A percentile compares a stretch with the other conserved stretches of the same genome.
These are phyloP conservation scores for Dipteronia dyeriana DNA, from an alignment of 345 rosid genomes.

Conservation along the genomic window DNA sequence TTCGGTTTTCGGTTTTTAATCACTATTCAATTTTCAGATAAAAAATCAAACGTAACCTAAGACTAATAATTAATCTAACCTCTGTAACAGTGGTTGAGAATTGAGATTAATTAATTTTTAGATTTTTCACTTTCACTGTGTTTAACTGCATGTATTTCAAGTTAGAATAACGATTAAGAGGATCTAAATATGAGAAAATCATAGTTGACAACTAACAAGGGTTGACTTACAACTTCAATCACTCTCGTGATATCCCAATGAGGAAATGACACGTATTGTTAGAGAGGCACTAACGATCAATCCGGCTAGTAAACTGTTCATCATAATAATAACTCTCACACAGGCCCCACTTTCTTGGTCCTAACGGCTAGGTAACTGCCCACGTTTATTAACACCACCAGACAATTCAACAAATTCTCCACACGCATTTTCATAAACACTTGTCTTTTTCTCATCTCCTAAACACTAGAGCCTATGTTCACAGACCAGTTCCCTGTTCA, in stretches of 20 bases:
- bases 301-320: conserved; percentile 19
- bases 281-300: not conserved
- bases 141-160: no score
- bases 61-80: no score
- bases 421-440: conserved; percentile 17
- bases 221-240: conserved; percentile 28
- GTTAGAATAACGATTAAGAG: no score
- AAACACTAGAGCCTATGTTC: conserved; percentile 22
- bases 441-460: not conserved
- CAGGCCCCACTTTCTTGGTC: conserved; percentile 29
- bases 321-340: not conserved
- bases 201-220: conserved; percentile 9
- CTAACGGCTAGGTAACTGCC: conserved; percentile 66
- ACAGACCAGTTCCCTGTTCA: conserved; percentile 19
- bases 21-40: no score
- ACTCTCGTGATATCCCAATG: conserved; percentile 15
- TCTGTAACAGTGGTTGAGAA: no score
- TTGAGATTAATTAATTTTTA: no score
- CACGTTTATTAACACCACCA: conserved; percentile 47
- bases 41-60: no score
- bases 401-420: conserved; percentile 26
- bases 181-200: not conserved
- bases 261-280: conserved; percentile 28
- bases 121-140: no score
- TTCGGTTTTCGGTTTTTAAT: no score